A percentile compares a stretch with the other conserved stretches of the same genome.
Conservation (phyloP, 2,329 filamentous ascomycete genomes). For the Clarireedia sp. region DNA sequence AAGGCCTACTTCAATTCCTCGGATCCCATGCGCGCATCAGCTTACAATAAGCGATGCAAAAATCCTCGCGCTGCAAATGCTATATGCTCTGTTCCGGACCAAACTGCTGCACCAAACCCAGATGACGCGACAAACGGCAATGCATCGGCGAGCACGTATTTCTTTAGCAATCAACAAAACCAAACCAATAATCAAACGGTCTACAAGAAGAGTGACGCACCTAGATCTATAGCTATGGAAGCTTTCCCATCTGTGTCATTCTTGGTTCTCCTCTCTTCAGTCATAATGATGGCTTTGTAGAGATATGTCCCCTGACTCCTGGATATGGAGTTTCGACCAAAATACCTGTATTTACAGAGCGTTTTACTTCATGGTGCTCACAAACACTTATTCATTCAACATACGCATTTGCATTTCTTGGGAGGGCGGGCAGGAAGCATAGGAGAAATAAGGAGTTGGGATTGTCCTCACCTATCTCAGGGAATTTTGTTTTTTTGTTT, state of each 20-base stretch:
- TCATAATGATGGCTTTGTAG: background rate
- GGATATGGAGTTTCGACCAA: no score
- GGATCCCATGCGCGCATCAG: slow-evolving; percentile 28
- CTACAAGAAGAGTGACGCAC: slow-evolving; percentile 22
- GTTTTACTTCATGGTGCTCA: no score
- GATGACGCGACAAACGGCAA: slow-evolving; percentile 19
- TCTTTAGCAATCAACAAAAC: slow-evolving; percentile 41
- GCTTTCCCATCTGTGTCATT: background rate
- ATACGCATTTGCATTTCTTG: no score
- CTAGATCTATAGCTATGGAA: background rate
- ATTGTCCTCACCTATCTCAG: no score
- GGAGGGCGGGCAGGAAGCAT: no score
- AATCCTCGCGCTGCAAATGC: slow-evolving; percentile 32
- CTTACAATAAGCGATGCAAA: slow-evolving; percentile 36
- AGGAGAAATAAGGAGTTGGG: no score
- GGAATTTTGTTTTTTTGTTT: no score
- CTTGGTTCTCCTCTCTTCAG: background rate
- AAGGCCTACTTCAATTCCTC: slow-evolving; percentile 77
- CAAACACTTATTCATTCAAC: no score
- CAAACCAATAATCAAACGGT: slow-evolving; percentile 43
- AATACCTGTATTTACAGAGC: no score
- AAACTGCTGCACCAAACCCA: slow-evolving; percentile 30
- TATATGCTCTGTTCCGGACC: slow-evolving; percentile 44
- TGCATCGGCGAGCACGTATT: slow-evolving; percentile 33
- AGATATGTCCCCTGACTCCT: background rate